Conservation (phyloP, 2,329 filamentous ascomycete genomes). For the Penicillium sp. region DNA sequence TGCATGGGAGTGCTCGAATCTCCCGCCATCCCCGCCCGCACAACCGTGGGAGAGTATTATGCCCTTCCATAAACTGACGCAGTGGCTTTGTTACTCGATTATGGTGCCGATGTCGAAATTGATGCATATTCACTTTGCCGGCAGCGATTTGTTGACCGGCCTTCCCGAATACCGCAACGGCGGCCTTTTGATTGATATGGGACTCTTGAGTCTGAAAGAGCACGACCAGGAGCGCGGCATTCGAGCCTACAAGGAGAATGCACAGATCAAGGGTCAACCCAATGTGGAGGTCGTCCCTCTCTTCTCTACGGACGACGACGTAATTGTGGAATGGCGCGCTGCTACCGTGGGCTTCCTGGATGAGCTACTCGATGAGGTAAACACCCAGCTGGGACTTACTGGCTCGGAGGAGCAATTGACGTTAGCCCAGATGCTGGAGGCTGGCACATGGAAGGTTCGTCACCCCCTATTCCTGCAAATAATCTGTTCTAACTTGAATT, state of each 20-base stretch:
- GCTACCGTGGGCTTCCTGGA: conserved; percentile 73
- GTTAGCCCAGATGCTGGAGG: conserved; percentile 87
- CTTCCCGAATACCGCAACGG: conserved; percentile 92
- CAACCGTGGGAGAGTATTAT: conserved; percentile 77
- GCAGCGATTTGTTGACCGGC: conserved; percentile 78
- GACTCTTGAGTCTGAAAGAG: conserved; percentile 72
- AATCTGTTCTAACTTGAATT: conserved; percentile 31
- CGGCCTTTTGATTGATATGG: conserved; percentile 80
- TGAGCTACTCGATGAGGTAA: conserved; percentile 67
- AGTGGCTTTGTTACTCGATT: conserved; percentile 91
- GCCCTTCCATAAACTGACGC: conserved; percentile 90
- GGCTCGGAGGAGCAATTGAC: conserved; percentile 66
- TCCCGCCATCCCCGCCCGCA: conserved; percentile 67
- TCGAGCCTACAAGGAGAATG: conserved; percentile 67
- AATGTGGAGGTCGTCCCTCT: conserved; percentile 71
- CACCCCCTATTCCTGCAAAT: neutral
- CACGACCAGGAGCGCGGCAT: conserved; percentile 69
- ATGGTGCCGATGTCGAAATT: conserved; percentile 87
- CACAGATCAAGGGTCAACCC: conserved; percentile 68
- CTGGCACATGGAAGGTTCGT: conserved; percentile 94
- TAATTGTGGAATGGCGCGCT: conserved; percentile 77
- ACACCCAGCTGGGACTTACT: conserved; percentile 63
- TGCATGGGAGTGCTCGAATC: conserved; percentile 84
- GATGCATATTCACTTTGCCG: conserved; percentile 76
- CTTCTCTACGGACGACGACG: conserved; percentile 71